These are phyloP conservation scores for Chytridium lagenaria DNA, from an alignment of 371 early-diverging fungal species.

Conservation along the genomic window DNA sequence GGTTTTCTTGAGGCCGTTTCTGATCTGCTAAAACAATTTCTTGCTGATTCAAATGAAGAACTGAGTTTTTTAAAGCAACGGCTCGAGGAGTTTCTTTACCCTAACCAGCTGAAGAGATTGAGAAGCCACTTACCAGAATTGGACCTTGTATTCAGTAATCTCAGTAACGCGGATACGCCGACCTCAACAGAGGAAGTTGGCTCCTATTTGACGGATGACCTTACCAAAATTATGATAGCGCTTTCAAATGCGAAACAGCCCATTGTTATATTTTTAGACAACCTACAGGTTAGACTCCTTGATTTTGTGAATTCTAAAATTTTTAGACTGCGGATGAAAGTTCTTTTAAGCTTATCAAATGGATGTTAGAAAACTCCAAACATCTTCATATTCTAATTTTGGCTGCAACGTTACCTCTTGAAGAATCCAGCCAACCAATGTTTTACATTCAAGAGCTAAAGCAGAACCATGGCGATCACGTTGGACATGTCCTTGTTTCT, in stretches of 20 bases:
- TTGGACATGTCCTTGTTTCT: neutral
- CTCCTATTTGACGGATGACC: neutral
- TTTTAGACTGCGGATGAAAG: neutral
- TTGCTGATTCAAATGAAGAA: conserved; percentile 28
- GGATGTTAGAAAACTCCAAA: neutral
- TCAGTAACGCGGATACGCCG: neutral
- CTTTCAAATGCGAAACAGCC: conserved; percentile 23
- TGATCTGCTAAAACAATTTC: conserved; percentile 35
- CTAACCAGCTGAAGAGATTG: neutral
- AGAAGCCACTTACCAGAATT: neutral
- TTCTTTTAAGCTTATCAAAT: neutral
- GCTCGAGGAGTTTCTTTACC: neutral
- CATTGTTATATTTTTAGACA: conserved; percentile 32
- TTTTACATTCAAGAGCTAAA: neutral
- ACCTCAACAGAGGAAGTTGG: no score
- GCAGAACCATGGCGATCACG: neutral
- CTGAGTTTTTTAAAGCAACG: conserved; percentile 31
- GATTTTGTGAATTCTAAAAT: neutral
- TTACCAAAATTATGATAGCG: neutral
- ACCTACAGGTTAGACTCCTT: conserved; percentile 30
- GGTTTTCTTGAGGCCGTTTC: conserved; percentile 34
- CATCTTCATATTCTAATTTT: neutral
- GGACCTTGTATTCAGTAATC: neutral
- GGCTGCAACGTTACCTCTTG: neutral
- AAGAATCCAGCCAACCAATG: neutral